Conservation (phyloP, 2,329 filamentous ascomycete genomes). For the Lasiodiplodia citricola region DNA sequence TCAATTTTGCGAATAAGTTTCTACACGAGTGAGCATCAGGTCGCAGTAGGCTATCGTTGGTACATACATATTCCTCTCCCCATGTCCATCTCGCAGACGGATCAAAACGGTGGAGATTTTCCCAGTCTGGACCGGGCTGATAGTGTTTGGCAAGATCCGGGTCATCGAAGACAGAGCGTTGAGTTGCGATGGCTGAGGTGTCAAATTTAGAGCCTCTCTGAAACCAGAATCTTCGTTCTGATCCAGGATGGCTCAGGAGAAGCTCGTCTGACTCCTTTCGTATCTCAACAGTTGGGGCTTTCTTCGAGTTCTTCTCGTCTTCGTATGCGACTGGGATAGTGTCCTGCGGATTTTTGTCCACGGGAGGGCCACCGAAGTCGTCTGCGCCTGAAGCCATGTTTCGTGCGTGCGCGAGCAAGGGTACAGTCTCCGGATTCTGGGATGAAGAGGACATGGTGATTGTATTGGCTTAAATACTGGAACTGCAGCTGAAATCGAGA, state of each 20-base stretch:
- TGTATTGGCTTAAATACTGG: slow-evolving; percentile 4
- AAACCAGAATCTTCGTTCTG: slow-evolving; percentile 35
- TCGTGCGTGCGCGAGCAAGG: not conserved
- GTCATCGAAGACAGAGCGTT: slow-evolving; percentile 29
- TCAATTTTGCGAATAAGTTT: slow-evolving; percentile 40
- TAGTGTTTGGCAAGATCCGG: slow-evolving; percentile 29
- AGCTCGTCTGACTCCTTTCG: slow-evolving; percentile 24
- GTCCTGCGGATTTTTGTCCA: not conserved
- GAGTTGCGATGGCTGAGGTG: slow-evolving; percentile 29
- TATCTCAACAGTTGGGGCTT: not conserved
- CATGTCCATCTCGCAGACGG: slow-evolving; percentile 35
- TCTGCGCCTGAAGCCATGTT: slow-evolving; percentile 4
- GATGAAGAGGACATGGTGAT: not conserved
- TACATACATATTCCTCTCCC: slow-evolving; percentile 30
- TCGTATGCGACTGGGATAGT: not conserved
- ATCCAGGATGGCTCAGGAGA: slow-evolving; percentile 30
- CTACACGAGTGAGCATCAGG: slow-evolving; percentile 7
- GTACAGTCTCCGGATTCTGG: not conserved
- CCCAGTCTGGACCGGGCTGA: slow-evolving; percentile 31
- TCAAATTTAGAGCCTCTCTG: slow-evolving; percentile 31
- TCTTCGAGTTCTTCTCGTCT: not conserved
- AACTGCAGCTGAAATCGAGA: slow-evolving; percentile 1
- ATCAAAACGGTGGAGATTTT: slow-evolving; percentile 36
- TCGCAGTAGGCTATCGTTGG: no score
- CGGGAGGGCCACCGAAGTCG: not conserved